A percentile compares a stretch with the other conserved stretches of the same genome.
Conservation (phyloP, 2,329 filamentous ascomycete species). For the Neocatenulostroma microsporum region DNA sequence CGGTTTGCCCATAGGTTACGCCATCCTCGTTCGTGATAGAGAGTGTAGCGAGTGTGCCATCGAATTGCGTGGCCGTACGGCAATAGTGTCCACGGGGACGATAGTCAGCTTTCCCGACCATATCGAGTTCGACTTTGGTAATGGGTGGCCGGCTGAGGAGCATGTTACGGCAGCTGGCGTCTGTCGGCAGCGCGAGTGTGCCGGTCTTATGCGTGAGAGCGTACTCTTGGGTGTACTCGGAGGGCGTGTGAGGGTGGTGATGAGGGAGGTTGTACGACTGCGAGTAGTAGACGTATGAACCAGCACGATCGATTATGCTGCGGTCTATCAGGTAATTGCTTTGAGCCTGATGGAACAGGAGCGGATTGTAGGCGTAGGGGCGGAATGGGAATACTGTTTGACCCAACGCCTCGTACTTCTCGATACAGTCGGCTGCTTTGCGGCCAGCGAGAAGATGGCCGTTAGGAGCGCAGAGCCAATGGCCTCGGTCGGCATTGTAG, state of each 20-base stretch:
- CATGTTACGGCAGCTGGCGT: neutral
- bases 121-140: neutral
- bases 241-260: too few species aligned
- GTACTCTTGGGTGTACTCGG: neutral
- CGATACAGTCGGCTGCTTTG: neutral
- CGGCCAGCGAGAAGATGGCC: neutral
- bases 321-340: neutral
- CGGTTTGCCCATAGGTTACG: neutral
- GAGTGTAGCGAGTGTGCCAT: neutral
- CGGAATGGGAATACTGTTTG: neutral
- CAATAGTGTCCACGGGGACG: too few species aligned
- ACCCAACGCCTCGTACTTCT: neutral
- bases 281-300: neutral
- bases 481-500: neutral
- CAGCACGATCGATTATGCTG: too few species aligned
- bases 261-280: neutral
- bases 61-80: too few species aligned
- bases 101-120: too few species aligned
- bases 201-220: neutral
- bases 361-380: slow-evolving; percentile 1
- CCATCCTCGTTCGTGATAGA: neutral
- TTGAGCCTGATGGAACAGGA: neutral
- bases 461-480: neutral
- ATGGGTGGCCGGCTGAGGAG: neutral
- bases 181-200: neutral